These are phyloP conservation scores for Coemansia reversa DNA, from an alignment of 192 early-diverging fungal genomes.

Conservation along the genomic window DNA sequence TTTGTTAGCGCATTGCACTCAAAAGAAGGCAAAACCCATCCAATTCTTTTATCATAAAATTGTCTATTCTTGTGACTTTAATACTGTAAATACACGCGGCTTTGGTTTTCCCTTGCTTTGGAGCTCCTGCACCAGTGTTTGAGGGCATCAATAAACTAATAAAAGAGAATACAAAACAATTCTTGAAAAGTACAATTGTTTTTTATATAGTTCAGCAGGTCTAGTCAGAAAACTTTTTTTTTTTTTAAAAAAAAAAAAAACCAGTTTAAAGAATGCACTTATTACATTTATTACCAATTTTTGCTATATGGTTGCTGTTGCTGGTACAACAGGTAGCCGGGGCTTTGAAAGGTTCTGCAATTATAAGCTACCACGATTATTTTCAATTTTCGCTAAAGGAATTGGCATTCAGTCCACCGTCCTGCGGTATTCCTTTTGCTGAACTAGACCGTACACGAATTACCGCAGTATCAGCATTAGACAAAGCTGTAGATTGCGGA, in stretches of 20 bases:
- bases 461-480: constrained; percentile 54
- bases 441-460: constrained; percentile 55
- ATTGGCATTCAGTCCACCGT: constrained; percentile 54
- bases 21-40: neutral
- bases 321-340: constrained; percentile 4
- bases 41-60: neutral
- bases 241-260: too few relatives aligned
- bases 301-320: neutral
- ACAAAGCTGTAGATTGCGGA: constrained; percentile 51
- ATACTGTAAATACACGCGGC: neutral
- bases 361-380: constrained; percentile 55
- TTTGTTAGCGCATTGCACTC: neutral
- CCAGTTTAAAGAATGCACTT: neutral
- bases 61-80: neutral
- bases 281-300: neutral
- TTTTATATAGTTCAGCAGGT: too few relatives aligned
- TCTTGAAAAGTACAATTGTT: neutral
- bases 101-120: neutral
- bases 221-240: too few relatives aligned
- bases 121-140: neutral
- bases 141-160: neutral
- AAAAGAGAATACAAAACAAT: neutral
- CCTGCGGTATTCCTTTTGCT: constrained; percentile 59
- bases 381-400: constrained; percentile 33
- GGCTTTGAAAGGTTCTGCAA: constrained; percentile 36